phyloP scores from a whole-genome alignment of 2,329 filamentous ascomycete genomes.

The Talaromyces sp. region DNA sequence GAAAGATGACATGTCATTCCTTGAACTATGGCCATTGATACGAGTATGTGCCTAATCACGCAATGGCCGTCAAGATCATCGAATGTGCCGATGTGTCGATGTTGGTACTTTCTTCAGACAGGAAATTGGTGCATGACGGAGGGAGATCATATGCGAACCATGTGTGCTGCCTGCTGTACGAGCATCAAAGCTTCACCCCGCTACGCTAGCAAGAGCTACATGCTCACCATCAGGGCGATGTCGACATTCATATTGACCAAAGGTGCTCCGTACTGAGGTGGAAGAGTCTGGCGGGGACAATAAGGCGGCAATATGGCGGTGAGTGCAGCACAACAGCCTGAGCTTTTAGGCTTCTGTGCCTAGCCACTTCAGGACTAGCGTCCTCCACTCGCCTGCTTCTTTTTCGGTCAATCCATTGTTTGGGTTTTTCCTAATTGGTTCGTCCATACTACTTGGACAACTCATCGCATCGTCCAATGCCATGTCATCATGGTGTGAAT shows the following conservation, averaged over 20 bases:
- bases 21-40: background rate
- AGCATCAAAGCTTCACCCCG: background rate
- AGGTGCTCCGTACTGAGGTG: background rate
- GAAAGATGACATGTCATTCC: slow-evolving; percentile 14
- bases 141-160: slow-evolving; percentile 7
- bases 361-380: background rate
- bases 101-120: background rate
- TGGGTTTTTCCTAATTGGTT: slow-evolving; percentile 19
- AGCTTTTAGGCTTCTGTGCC: background rate
- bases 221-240: background rate
- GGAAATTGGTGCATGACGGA: background rate
- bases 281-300: background rate
- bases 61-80: background rate
- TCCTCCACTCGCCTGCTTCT: background rate
- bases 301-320: slow-evolving; percentile 1
- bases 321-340: background rate
- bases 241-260: background rate
- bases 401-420: slow-evolving; percentile 5
- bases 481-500: background rate
- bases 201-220: background rate
- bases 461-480: slow-evolving; percentile 6
- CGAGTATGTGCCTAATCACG: background rate
- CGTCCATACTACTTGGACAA: background rate
- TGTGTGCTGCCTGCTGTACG: background rate
- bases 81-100: background rate